Evolutionary conservation across 2,329 filamentous ascomycete species (phyloP).

Genomic region (Cordyceps militaris): DNA sequence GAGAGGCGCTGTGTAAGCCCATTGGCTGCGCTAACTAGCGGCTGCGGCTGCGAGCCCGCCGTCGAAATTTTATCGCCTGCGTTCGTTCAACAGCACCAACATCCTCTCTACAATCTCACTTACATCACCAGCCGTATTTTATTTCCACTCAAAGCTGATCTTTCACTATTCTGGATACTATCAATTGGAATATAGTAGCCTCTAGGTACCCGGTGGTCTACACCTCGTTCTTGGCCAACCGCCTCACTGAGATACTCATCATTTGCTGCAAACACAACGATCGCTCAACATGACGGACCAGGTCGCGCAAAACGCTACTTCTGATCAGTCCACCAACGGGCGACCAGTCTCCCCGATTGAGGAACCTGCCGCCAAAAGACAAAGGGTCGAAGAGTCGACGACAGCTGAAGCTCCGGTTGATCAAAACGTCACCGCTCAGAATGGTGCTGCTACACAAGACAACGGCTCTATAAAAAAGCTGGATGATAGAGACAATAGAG

Average conservation of each 20-base stretch:
- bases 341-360: slow-evolving; percentile 12
- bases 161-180: background rate
- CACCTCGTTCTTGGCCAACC: background rate
- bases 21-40: slow-evolving; percentile 10
- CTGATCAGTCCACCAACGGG: background rate
- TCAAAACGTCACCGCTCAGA: background rate
- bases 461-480: slow-evolving; percentile 18
- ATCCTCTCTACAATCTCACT: background rate
- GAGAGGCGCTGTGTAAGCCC: slow-evolving; percentile 8
- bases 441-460: slow-evolving; percentile 13
- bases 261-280: background rate
- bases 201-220: background rate
- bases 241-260: background rate
- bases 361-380: slow-evolving; percentile 50
- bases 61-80: slow-evolving; percentile 4
- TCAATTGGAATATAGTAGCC: no score
- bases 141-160: background rate
- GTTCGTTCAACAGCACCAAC: background rate
- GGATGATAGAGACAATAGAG: slow-evolving; percentile 14
- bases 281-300: slow-evolving; percentile 22
- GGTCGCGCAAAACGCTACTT: slow-evolving; percentile 5
- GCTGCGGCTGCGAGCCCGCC: background rate
- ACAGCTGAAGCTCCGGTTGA: slow-evolving; percentile 9
- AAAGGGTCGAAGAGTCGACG: slow-evolving; percentile 41
- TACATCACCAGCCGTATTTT: background rate